These are phyloP conservation scores for Fraxinus paxiana DNA, from an alignment of 305 asterid species.

Conservation along the genomic window DNA sequence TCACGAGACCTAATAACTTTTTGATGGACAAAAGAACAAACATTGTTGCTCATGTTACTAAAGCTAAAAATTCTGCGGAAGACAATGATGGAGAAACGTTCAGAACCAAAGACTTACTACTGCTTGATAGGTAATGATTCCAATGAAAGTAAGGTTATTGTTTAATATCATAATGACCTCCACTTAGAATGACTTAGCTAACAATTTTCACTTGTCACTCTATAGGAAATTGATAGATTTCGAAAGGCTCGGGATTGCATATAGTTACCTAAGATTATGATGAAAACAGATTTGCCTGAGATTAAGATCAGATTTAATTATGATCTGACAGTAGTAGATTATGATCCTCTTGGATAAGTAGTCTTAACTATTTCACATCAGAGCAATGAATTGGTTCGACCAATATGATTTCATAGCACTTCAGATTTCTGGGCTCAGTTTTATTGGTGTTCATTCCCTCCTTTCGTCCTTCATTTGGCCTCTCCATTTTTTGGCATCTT, in stretches of 20 bases:
- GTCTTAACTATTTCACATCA: not conserved
- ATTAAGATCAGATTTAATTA: not conserved
- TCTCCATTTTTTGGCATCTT: not conserved
- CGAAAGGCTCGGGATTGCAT: not conserved
- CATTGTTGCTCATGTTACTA: not conserved
- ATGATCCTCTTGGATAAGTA: not conserved
- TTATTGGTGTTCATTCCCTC: not conserved
- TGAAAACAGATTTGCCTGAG: not conserved
- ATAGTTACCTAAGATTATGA: not conserved
- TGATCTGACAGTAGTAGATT: not conserved
- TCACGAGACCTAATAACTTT: not conserved
- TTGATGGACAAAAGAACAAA: not conserved
- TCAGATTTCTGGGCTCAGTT: not conserved
- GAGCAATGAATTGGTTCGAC: not conserved
- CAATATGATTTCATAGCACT: not conserved
- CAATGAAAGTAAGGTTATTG: not conserved
- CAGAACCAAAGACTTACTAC: not conserved
- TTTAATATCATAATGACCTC: not conserved
- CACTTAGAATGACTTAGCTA: not conserved
- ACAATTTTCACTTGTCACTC: not conserved
- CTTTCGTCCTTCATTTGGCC: not conserved
- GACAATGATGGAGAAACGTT: not conserved
- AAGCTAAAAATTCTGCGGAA: not conserved
- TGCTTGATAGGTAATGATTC: not conserved
- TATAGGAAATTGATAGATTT: not conserved